Evolutionary conservation across 2,329 filamentous ascomycete species (phyloP).

Genomic region (Sporothrix curviconia): DNA sequence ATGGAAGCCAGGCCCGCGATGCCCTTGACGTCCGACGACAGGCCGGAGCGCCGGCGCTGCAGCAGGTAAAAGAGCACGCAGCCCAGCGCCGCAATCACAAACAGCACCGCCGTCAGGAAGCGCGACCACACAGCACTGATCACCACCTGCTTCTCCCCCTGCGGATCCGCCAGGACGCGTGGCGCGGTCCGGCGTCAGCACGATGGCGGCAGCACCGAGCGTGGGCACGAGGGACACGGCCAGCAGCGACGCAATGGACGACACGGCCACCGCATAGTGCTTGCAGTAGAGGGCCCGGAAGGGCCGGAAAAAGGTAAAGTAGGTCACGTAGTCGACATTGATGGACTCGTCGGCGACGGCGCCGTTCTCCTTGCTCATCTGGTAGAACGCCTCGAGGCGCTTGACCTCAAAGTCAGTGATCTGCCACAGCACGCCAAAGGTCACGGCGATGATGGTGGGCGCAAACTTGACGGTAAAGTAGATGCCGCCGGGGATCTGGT

Average conservation of each 20-base stretch:
- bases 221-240: slow-evolving; percentile 65
- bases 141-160: slow-evolving; percentile 45
- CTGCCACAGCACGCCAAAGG: slow-evolving; percentile 60
- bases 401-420: slow-evolving; percentile 60
- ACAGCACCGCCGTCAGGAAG: slow-evolving; percentile 49
- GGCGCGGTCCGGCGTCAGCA: slow-evolving; percentile 47
- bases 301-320: slow-evolving; percentile 59
- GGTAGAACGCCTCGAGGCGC: slow-evolving; percentile 60
- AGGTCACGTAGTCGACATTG: slow-evolving; percentile 68
- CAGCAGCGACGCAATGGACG: slow-evolving; percentile 57
- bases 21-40: slow-evolving; percentile 62
- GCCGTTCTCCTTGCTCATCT: slow-evolving; percentile 54
- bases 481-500: slow-evolving; percentile 41
- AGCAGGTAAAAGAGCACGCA: slow-evolving; percentile 54
- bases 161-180: slow-evolving; percentile 36
- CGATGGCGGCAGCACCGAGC: slow-evolving; percentile 56
- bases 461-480: slow-evolving; percentile 60
- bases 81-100: slow-evolving; percentile 52
- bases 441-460: slow-evolving; percentile 54
- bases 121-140: slow-evolving; percentile 56
- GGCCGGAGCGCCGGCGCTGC: slow-evolving; percentile 55
- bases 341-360: slow-evolving; percentile 59
- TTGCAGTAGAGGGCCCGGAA: slow-evolving; percentile 53
- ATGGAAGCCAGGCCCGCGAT: slow-evolving; percentile 70
- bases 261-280: slow-evolving; percentile 63